These are phyloP conservation scores for slime mould (Dictyostelium discoideum) DNA, from an alignment of 78 protist species.

Conservation along the genomic window dicty_2.7 NC_007089.4:2917001-2917500, in stretches of 20 bases:
- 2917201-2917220: background rate
- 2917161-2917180: background rate
- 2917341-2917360: too few species aligned
- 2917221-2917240: background rate
- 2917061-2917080: background rate
- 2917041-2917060: background rate
- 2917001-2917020: background rate
- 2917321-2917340: too few species aligned
- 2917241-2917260: background rate
- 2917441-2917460: too few species aligned
- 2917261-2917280: too few species aligned
- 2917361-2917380: too few species aligned
- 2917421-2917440: too few species aligned
- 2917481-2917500: background rate
- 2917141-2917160: background rate
- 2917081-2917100: background rate
- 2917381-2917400: too few species aligned
- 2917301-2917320: too few species aligned
- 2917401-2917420: too few species aligned
- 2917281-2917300: too few species aligned
- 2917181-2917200: background rate
- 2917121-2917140: background rate
- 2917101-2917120: background rate
- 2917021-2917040: background rate
- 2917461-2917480: background rate